phyloP scores from a whole-genome alignment of 306 rosid species.

The Crotalaria pallida region DNA sequence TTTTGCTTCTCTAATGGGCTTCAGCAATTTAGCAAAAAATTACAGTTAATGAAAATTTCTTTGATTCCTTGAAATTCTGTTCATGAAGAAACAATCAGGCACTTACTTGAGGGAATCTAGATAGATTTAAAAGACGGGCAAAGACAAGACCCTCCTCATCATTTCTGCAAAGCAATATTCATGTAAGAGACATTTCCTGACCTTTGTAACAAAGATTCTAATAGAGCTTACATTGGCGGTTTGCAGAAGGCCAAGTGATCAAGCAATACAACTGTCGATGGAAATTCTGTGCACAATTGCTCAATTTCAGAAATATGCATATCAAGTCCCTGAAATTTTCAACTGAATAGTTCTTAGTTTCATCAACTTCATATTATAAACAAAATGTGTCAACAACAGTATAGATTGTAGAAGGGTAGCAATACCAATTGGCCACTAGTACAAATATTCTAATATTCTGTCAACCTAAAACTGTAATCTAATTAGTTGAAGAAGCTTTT shows the following conservation, averaged over 20 bases:
- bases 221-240: constrained; percentile 63
- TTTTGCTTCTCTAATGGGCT: background rate
- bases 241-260: constrained; percentile 90
- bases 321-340: constrained; percentile 59
- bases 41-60: background rate
- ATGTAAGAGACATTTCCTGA: background rate
- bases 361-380: background rate
- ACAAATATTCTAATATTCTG: background rate
- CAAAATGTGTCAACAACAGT: background rate
- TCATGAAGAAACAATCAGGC: background rate
- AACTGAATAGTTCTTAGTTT: constrained; percentile 8
- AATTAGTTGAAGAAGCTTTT: background rate
- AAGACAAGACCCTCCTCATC: constrained; percentile 59
- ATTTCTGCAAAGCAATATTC: constrained; percentile 49
- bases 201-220: background rate
- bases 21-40: background rate
- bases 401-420: background rate
- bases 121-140: constrained; percentile 57
- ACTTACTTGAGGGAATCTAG: constrained; percentile 82
- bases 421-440: constrained; percentile 9
- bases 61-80: constrained; percentile 1
- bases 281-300: constrained; percentile 73
- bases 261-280: constrained; percentile 68
- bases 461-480: background rate
- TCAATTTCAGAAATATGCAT: constrained; percentile 77